Percentiles rank a stretch among this genome's conserved stretches.
Evolutionary conservation across 306 rosid species (phyloP).

Genomic region (Medicago arabica): DNA sequence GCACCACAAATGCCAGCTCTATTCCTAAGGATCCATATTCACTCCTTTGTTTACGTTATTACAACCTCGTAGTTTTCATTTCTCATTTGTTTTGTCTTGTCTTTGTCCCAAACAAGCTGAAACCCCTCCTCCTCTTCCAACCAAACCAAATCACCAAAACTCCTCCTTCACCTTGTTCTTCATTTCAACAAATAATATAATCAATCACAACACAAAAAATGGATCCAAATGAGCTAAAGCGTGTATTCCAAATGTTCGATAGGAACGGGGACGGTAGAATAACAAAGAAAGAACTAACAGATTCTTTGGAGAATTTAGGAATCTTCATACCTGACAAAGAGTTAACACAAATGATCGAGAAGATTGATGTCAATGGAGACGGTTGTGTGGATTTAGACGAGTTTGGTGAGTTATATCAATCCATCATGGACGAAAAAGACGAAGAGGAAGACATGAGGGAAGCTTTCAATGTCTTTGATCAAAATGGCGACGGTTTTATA

Average conservation of each 20-base stretch:
- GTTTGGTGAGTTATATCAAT: constrained; percentile 71
- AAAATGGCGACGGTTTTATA: constrained; percentile 84
- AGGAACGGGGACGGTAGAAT: constrained; percentile 81
- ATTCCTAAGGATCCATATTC: neutral
- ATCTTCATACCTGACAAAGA: constrained; percentile 73
- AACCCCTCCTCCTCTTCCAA: neutral
- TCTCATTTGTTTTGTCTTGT: constrained; percentile 17
- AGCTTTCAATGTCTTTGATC: constrained; percentile 84
- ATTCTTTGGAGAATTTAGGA: constrained; percentile 74
- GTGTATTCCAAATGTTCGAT: constrained; percentile 85
- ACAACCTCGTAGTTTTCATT: constrained; percentile 3
- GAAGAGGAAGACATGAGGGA: constrained; percentile 85
- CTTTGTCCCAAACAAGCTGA: constrained; percentile 25
- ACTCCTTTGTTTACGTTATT: constrained; percentile 5
- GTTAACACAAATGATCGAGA: constrained; percentile 67
- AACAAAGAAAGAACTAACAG: constrained; percentile 67
- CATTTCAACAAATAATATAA: neutral
- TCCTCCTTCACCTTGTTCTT: neutral
- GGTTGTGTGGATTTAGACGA: constrained; percentile 80
- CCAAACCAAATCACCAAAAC: neutral
- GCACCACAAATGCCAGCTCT: constrained; percentile 22
- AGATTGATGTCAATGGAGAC: constrained; percentile 71
- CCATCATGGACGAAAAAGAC: constrained; percentile 67
- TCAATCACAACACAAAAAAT: constrained; percentile 35
- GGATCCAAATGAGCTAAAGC: constrained; percentile 64